phyloP scores from a whole-genome alignment of 805 yeast species.

The Hyphopichia homilentoma region DNA sequence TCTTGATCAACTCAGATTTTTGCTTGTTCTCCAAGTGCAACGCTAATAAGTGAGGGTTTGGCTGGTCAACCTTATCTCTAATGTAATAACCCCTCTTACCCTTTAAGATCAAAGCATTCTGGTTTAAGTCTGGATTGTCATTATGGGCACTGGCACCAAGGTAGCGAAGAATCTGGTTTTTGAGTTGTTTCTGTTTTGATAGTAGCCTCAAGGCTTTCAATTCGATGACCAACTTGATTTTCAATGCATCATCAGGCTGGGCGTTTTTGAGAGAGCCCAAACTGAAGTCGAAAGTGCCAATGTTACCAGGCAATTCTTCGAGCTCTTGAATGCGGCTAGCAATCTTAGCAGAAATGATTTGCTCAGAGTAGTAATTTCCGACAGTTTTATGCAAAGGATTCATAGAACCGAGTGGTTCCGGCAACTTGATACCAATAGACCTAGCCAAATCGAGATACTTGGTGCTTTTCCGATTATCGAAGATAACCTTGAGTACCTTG shows the following conservation, averaged over 20 bases:
- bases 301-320: slow-evolving; percentile 64
- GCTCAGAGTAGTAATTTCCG: slow-evolving; percentile 52
- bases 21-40: slow-evolving; percentile 74
- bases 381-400: slow-evolving; percentile 39
- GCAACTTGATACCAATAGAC: slow-evolving; percentile 34
- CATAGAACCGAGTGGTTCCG: slow-evolving; percentile 14
- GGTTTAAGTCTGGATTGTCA: slow-evolving; percentile 46
- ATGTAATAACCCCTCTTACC: slow-evolving; percentile 68
- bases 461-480: too few relatives aligned
- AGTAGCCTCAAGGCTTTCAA: slow-evolving; percentile 63
- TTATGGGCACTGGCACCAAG: slow-evolving; percentile 56
- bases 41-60: slow-evolving; percentile 72
- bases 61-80: slow-evolving; percentile 65
- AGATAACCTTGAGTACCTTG: slow-evolving; percentile 6
- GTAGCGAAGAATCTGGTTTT: slow-evolving; percentile 54
- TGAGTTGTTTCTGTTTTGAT: slow-evolving; percentile 65
- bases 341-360: slow-evolving; percentile 49
- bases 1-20: slow-evolving; percentile 48
- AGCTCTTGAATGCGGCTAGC: slow-evolving; percentile 56
- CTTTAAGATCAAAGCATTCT: slow-evolving; percentile 54
- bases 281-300: slow-evolving; percentile 53
- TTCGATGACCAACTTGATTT: slow-evolving; percentile 66
- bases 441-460: slow-evolving; percentile 38
- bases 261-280: slow-evolving; percentile 27
- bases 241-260: slow-evolving; percentile 44